Conservation (phyloP, 78 protist genomes). For the Capsaspora owczarzaki region DNA sequence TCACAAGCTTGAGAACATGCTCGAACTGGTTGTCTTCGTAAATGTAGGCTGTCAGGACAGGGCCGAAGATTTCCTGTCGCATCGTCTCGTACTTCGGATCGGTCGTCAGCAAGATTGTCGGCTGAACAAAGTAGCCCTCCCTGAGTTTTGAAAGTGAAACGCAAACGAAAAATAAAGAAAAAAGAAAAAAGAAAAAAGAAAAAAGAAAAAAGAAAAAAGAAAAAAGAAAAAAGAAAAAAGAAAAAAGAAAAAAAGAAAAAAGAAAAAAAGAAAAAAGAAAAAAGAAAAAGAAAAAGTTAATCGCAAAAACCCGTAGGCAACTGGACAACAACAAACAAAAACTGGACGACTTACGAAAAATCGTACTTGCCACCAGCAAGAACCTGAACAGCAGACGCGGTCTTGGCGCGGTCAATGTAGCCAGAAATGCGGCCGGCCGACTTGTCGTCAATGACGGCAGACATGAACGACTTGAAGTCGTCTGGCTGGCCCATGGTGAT, state of each 20-base stretch:
- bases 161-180: too few relatives aligned
- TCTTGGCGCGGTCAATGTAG: slow-evolving; percentile 77
- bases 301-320: too few relatives aligned
- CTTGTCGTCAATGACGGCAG: slow-evolving; percentile 82
- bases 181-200: too few relatives aligned
- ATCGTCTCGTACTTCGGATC: slow-evolving; percentile 63
- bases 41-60: slow-evolving; percentile 78
- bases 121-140: slow-evolving; percentile 80
- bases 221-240: too few relatives aligned
- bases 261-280: too few relatives aligned
- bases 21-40: slow-evolving; percentile 49
- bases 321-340: too few relatives aligned
- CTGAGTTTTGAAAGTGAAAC: too few relatives aligned
- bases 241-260: too few relatives aligned
- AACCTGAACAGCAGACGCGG: slow-evolving; percentile 41
- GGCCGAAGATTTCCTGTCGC: slow-evolving; percentile 90
- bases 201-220: too few relatives aligned
- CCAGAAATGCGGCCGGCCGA: slow-evolving; percentile 58
- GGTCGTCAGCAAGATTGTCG: slow-evolving; percentile 70
- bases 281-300: too few relatives aligned
- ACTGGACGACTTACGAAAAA: too few relatives aligned
- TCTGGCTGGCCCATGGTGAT: slow-evolving; percentile 70
- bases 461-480: slow-evolving; percentile 53
- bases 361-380: slow-evolving; percentile 62
- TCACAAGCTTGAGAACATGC: slow-evolving; percentile 28